These are phyloP conservation scores for Zygoascus meyerae DNA, from an alignment of 1,139 yeast genomes.

Conservation along the genomic window DNA sequence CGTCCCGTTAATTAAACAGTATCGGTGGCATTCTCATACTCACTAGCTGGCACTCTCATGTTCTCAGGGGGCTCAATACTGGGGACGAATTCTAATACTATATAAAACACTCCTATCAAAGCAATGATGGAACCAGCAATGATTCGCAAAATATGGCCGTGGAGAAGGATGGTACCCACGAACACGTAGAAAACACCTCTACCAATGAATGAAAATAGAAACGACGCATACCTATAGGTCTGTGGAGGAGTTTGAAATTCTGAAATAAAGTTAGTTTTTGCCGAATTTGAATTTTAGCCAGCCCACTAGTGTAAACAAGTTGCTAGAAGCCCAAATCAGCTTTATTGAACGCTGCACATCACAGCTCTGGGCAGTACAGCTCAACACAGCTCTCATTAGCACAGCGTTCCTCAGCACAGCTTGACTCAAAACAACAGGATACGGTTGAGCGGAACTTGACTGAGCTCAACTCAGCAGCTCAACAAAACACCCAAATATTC, in stretches of 20 bases:
- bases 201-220: conserved; percentile 76
- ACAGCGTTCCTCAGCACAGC: no score
- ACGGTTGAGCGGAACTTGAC: no score
- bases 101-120: conserved; percentile 52
- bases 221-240: conserved; percentile 68
- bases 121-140: conserved; percentile 53
- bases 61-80: conserved; percentile 67
- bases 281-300: no score
- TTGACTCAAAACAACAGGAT: no score
- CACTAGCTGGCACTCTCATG: conserved; percentile 39
- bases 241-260: conserved; percentile 49
- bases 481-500: no score
- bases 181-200: conserved; percentile 71
- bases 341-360: no score
- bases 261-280: conserved; percentile 13
- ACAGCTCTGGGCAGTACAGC: no score
- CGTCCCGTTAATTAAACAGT: conserved; percentile 21
- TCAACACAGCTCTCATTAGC: no score
- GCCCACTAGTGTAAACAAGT: no score
- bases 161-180: conserved; percentile 58
- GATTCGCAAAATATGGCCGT: conserved; percentile 51
- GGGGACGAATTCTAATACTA: conserved; percentile 63
- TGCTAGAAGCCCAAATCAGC: no score
- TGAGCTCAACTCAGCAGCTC: no score
- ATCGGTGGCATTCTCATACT: conserved; percentile 29